Evolutionary conservation across 228 moss, liverwort and hornwort species (phyloP), one percentile per base, ranked within the genome.

Genomic region (Sphagnum fallax): DNA sequence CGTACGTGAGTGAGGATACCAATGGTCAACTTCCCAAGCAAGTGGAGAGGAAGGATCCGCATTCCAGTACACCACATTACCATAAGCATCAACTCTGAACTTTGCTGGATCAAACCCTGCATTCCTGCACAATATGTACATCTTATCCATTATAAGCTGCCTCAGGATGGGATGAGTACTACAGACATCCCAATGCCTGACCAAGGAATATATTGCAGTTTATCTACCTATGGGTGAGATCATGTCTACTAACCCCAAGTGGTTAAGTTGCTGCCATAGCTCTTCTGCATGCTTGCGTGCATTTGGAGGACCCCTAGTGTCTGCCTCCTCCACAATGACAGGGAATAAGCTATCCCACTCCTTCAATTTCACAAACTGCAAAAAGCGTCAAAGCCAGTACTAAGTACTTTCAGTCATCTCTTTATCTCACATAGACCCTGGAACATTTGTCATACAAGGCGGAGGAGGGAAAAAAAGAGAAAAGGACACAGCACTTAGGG

Each of bases 61-160:
- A 59, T 84, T 79, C 84, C 84, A 88, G 72, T 84, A 88, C 59
- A 88, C 81, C 66, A 88, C 88, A 69, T 84, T 88, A 15, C 88
- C 88, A 15, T 81, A 88, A 5, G 77, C 64, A 52, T 88, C 88
- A 47, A 88, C 88, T 73, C 88, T 75, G 62, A 88, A 88, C 64
- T 82, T 88, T 3, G 75, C 77, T 50, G 84, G 79, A 80, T 88
- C 88, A 18, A 88, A 88, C 7, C 88, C 88, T 60, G 88, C 88
- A 59, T 84, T 84, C 52, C 88, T 88, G 84, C 75, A 79, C 12
- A 55, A 32, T 32, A 1, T 32, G 32, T 32, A 3, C 32, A 32
- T 32, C 32, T 32, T 32, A 2, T 32, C 32, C 32, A 32, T 32
- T 32, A 32, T 32, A 32, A 32, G 32, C 32, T 32, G 32, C 32